phyloP scores from a whole-genome alignment of 2,329 filamentous ascomycete species.

The Pyricularia sp. region DNA sequence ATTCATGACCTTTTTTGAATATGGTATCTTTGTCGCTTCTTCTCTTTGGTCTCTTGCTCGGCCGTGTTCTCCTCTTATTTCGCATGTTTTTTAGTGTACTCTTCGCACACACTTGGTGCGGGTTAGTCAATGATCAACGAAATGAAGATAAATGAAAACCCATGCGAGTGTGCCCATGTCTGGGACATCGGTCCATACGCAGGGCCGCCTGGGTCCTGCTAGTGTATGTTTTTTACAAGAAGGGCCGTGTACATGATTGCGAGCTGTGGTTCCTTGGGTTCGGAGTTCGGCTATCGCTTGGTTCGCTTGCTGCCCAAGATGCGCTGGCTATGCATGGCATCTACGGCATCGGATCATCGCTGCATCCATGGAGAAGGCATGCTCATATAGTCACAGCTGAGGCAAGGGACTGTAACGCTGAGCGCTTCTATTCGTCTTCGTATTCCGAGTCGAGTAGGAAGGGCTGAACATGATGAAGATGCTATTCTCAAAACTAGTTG shows the following conservation, averaged over 20 bases:
- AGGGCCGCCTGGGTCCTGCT: neutral
- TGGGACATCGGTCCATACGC: neutral
- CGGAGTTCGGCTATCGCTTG: neutral
- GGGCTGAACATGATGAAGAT: neutral
- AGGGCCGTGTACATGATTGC: neutral
- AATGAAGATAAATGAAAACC: neutral
- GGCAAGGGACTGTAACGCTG: neutral
- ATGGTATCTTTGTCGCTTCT: neutral
- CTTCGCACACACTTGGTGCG: neutral
- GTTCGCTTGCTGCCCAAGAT: neutral
- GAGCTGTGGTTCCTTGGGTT: neutral
- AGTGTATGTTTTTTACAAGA: neutral
- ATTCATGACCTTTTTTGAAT: neutral
- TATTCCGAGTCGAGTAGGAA: neutral
- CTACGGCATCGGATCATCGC: neutral
- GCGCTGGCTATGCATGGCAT: neutral
- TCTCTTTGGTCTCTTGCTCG: neutral
- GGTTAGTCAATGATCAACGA: neutral
- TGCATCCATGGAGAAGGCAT: neutral
- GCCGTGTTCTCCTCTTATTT: neutral
- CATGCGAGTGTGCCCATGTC: neutral
- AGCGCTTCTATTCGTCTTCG: neutral
- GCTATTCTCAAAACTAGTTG: neutral
- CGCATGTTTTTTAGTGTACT: neutral
- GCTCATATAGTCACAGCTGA: neutral